Percentiles rank a stretch among this genome's conserved stretches.
Evolutionary conservation across 1,139 yeast species (phyloP).

Genomic region (Taphrina confusa): DNA sequence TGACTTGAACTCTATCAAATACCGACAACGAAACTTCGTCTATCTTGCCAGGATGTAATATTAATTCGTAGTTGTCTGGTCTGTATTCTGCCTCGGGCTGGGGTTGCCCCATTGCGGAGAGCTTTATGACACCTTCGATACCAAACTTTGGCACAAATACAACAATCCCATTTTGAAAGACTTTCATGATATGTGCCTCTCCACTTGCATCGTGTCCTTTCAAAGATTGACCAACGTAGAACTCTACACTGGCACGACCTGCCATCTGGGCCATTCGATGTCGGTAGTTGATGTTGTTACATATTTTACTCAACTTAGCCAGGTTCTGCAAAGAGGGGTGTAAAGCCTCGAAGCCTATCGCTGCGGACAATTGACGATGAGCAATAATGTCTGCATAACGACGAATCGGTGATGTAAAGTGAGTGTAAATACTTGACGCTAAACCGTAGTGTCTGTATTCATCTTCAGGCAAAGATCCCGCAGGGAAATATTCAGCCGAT

Average conservation of each 20-base stretch:
- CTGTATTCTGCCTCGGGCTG: slow-evolving; percentile 65
- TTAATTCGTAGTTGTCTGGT: slow-evolving; percentile 73
- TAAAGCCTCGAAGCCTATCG: slow-evolving; percentile 86
- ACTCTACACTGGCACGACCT: slow-evolving; percentile 95
- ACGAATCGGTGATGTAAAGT: slow-evolving; percentile 97
- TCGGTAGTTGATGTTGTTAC: slow-evolving; percentile 84
- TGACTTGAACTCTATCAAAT: slow-evolving; percentile 82
- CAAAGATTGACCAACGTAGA: slow-evolving; percentile 97
- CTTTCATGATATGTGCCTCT: slow-evolving; percentile 89
- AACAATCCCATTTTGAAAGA: slow-evolving; percentile 91
- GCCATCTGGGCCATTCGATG: slow-evolving; percentile 99
- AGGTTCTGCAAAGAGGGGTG: slow-evolving; percentile 85
- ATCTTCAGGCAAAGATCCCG: slow-evolving; percentile 90
- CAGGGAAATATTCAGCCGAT: slow-evolving; percentile 96
- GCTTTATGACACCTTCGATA: slow-evolving; percentile 85
- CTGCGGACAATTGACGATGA: slow-evolving; percentile 95
- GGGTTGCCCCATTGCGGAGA: slow-evolving; percentile 71
- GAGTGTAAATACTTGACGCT: slow-evolving; percentile 96
- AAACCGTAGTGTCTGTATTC: slow-evolving; percentile 96
- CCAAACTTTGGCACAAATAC: slow-evolving; percentile 95
- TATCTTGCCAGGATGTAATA: slow-evolving; percentile 53
- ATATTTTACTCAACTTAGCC: slow-evolving; percentile 82
- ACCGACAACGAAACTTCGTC: slow-evolving; percentile 57
- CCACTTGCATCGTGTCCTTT: slow-evolving; percentile 68
- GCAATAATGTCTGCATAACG: slow-evolving; percentile 98